Evolutionary conservation across 208 protist species (phyloP), one percentile per base, ranked within the genome.

Genomic region (Angomonas ambiguus): DNA sequence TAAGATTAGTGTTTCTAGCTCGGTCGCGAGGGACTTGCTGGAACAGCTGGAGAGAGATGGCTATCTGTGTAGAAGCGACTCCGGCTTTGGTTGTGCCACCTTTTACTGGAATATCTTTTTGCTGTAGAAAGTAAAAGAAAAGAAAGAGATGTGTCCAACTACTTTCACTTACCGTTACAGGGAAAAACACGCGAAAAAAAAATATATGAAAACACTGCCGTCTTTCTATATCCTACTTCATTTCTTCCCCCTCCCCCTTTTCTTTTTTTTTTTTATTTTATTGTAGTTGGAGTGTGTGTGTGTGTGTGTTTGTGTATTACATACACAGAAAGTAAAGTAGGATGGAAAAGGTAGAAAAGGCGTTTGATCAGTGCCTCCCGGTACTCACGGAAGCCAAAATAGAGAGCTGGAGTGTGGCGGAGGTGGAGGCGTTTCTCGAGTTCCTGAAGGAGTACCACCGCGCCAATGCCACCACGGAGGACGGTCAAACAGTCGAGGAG

Each of bases 21-120:
- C 79, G 0, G 81, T 90, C 18, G 85, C 88, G 1, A 49, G 72
- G 5, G 88, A 94, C 60, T 71, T 88, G 20, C 60, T 94, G 31
- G 56, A 76, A 31, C 60, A 80, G 10, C 74, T 92, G 13, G 74
- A 79, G 34, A 31, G 48, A 34, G 58, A 78, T 20, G 85, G 85
- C 35, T 88, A 80, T 65, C 78, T 94, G 24, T 92, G 88, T 58
- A 62, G 77, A 67, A 76, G 78, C n/a, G 82, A 88, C 32, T 77
- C 70, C 3, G 85, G 84, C n/a, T 88, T 90, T 53, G 85, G 82
- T 31, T 88, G 78, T 53, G 68, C 72, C 51, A 71, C 72, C 1
- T 94, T 85, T 67, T 77, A 88, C 34, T 94, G 88, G 88, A 94
- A 94, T 55, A 83, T 94, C n/a, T 94, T 94, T 72, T 74, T 91